Conservation (phyloP, 192 early-diverging fungal genomes). For the Coemansia sp. region DNA sequence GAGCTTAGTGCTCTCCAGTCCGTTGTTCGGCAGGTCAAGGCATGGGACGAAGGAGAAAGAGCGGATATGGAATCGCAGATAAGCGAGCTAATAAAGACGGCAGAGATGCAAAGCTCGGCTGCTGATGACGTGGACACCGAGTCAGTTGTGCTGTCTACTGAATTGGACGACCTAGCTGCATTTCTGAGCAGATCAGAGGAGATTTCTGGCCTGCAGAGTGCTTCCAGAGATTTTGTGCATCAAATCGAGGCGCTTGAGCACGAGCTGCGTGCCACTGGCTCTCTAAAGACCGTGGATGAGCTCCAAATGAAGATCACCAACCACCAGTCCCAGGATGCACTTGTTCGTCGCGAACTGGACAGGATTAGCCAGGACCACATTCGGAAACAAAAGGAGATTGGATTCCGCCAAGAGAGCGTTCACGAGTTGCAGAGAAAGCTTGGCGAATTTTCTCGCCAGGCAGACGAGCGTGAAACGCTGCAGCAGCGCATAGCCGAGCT, state of each 20-base stretch:
- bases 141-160: constrained; percentile 6
- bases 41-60: constrained; percentile 32
- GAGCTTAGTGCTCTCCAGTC: constrained; percentile 26
- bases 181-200: constrained; percentile 26
- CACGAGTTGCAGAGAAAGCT: constrained; percentile 28
- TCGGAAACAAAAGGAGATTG: constrained; percentile 60
- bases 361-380: constrained; percentile 55
- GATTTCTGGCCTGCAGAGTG: constrained; percentile 35
- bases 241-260: constrained; percentile 55
- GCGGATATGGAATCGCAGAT: constrained; percentile 51
- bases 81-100: constrained; percentile 35
- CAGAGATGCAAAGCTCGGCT: constrained; percentile 31
- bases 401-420: constrained; percentile 41
- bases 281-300: constrained; percentile 67
- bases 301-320: constrained; percentile 61
- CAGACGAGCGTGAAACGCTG: constrained; percentile 25
- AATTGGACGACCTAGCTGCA: constrained; percentile 20
- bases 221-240: constrained; percentile 31
- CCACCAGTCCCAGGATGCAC: constrained; percentile 40
- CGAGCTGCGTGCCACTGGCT: constrained; percentile 61
- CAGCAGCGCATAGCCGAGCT: constrained; percentile 27
- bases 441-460: constrained; percentile 30
- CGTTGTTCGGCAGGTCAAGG: constrained; percentile 37
- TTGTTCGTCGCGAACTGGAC: constrained; percentile 58
- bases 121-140: constrained; percentile 26